Base-by-base conservation (phyloP, 2,329 filamentous ascomycete species). In the Microcera coccophila region DNA sequence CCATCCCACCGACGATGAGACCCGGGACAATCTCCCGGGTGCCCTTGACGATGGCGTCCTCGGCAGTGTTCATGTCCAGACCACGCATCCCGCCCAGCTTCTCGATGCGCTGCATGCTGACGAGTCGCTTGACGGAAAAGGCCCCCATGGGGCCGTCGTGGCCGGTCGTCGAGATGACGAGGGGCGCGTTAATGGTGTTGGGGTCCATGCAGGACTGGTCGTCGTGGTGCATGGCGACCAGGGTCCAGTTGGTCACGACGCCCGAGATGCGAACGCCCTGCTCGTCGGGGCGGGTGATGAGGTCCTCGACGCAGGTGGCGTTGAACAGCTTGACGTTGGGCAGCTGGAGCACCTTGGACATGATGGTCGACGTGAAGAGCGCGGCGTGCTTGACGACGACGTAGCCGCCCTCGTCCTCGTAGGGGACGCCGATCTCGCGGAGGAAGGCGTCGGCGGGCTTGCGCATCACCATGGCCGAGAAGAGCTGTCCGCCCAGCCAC, bases 271-370 rank as follows among this genome's bases (percentile, higher is more conserved):
- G 82, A 33, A 94, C 69, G 9, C 61, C 64, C 12, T 72, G 69
- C 2, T 69, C 68, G 2, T 67, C 70, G 16, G 79, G 79, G 34
- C 90, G 86, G 16, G 90, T 95, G 68, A 96, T 91, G 50, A 96
- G 74, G 61, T 96, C 90, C 71, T 96, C 90, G 33, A 96, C 90
- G 16, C 85, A 78, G 26, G 90, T 95, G 28, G 90, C 90, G 64
- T 96, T 96, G 81, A 95, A 96, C 49, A 96, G 82, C 79, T 96
- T 96, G 61, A 95, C 80, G 68, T 96, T 95, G 50, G 87, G 86
- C 72, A 94, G 87, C 46, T 78, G 70, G 39, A 96, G 74, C 9
- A 96, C 90, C 69, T 85, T 85, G 62, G 84, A 85, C 58, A 96
- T 72, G 45, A 96, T 74, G 19, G 90, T 95, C 47, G 84, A 88